Conservation (phyloP, 192 early-diverging fungal genomes). For the Gonapodya sp. region DNA sequence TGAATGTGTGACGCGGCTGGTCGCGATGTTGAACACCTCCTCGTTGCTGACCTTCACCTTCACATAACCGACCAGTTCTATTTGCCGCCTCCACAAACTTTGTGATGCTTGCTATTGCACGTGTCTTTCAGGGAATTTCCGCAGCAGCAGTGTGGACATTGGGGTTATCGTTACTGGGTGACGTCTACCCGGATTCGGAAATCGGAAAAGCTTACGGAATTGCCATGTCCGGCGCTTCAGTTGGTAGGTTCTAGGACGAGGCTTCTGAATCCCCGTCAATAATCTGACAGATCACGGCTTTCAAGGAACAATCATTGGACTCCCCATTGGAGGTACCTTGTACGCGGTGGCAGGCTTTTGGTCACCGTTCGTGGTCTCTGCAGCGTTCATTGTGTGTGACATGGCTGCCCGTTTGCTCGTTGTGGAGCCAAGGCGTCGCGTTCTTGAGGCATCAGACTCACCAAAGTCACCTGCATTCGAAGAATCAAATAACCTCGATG, state of each 20-base stretch:
- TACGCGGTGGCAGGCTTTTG: not conserved
- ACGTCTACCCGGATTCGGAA: not conserved
- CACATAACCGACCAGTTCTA: conserved; percentile 26
- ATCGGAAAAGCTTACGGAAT: not conserved
- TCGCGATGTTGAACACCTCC: too few relatives aligned
- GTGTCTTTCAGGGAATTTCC: conserved; percentile 61
- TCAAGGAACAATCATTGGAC: not conserved
- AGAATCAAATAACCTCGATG: too few relatives aligned
- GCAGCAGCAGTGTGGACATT: conserved; percentile 58
- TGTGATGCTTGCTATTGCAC: conserved; percentile 54
- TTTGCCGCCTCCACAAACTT: conserved; percentile 57
- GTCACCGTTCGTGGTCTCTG: not conserved
- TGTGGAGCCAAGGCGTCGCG: too few relatives aligned
- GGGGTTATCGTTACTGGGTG: not conserved
- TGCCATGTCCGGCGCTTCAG: not conserved
- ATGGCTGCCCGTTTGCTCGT: not conserved
- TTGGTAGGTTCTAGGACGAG: not conserved
- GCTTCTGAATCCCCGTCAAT: not conserved
- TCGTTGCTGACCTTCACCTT: too few relatives aligned
- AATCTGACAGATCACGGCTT: not conserved
- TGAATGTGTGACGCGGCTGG: not conserved
- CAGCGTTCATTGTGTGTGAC: not conserved
- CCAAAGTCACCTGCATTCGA: too few relatives aligned
- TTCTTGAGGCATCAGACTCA: too few relatives aligned
- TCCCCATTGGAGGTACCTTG: not conserved